Base-by-base conservation (phyloP, 2,329 filamentous ascomycete genomes). In the Ceratocystis smalleyi region DNA sequence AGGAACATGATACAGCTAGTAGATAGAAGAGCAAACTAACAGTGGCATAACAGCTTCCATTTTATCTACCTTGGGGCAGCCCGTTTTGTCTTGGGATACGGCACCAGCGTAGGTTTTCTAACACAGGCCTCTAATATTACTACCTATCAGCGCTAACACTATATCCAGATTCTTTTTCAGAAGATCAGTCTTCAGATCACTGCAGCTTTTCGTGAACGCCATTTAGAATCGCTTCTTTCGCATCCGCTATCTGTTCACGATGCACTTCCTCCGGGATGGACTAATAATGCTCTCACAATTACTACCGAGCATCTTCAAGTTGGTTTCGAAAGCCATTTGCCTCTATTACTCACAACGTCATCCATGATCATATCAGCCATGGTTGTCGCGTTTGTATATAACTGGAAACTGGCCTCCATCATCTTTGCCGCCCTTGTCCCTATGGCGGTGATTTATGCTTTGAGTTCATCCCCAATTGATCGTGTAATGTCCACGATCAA, bases 281-380 rank as follows among this genome's bases (percentile, higher is more conserved):
- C 80, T n/a, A 76, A 77, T 0, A 77, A 77, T 49, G 76, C 78
- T 0, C 80, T 83, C 68, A 82, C 79, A 0, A 76, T 76, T 0
- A 77, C 77, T 0, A 76, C 79, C 40, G 82, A 81, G 67, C 77
- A 76, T 0, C 75, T 82, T 10, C 80, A 82, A 65, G 72, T 79
- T 30, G 79, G 78, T 19, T 77, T 82, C n/a, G 81, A 79, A 0
- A 79, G 82, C 67, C 77, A 78, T 63, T 71, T 83, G 4, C 74
- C 74, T 1, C 71, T 71, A 1, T 71, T 79, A 1, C 71, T 79
- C 35, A 74, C 77, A 61, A 74, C 72, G 1, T 61, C 75, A 1
- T 71, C 77, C 1, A 69, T 77, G 1, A 69, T 79, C 4, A 68
- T 77, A 5, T 71, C 78, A 0, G 77, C 78, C 64, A 74, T 80